Evolutionary conservation across 768 basidiomycete genomes (phyloP), one percentile per base, ranked within the genome.

Genomic region (Termitomyces sp.): DNA sequence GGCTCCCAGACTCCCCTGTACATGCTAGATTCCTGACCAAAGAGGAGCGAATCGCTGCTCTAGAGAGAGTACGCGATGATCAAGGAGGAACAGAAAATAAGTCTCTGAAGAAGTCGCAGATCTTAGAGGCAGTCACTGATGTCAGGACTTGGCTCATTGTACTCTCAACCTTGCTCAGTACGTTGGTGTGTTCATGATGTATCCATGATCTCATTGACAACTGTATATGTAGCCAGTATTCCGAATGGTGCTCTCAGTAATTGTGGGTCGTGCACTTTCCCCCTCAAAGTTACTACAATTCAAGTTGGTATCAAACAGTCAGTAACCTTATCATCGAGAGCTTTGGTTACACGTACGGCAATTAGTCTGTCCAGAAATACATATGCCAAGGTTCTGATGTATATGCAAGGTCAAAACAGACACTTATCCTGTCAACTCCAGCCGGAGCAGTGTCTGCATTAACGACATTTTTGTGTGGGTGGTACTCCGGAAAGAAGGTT

Each of bases 51-150:
- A 79, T 87, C 49, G 84, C 86, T 45, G 84, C 79, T 3, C 70
- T 88, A 40, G 87, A 88, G 68, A 81, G 87, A 46, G 84, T 89
- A 10, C 82, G 85, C n/a, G 78, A 86, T 61, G 86, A 87, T 63
- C 82, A 85, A 63, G 84, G 84, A 47, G 88, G 87, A 0, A 86
- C 82, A 0, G 79, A 81, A 66, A 87, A 87, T 71, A 83, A 82
- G 72, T 77, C 72, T 5, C 71, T 84, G 68, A 88, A 89, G 75
- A 80, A 72, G 67, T 77, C 82, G 12, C 86, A 88, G 67, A 75
- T 84, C 31, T 66, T 78, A 45, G 85, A 88, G 68, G 84, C 86
- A 1, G 49, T 87, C 3, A 70, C 70, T 4, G 87, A 89, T 66
- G 61, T 83, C 9, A 77, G 86, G 36, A 85, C 86, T 0, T 89